phyloP scores from a whole-genome alignment of 305 asterid species.

The Lippia alba region DNA sequence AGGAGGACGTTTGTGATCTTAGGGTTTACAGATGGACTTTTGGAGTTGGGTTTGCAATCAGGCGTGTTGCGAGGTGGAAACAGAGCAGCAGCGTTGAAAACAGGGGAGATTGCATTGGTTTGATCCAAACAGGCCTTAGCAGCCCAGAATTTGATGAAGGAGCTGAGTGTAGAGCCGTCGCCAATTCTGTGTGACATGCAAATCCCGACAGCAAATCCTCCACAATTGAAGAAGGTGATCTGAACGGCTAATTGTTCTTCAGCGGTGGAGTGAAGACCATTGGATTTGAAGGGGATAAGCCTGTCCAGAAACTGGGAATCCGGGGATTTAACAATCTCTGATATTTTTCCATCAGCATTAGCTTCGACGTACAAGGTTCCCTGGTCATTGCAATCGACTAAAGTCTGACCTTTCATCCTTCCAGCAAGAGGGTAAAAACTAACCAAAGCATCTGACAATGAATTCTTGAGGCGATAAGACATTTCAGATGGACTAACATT shows the following conservation, averaged over 20 bases:
- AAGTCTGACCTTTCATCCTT: constrained; percentile 42
- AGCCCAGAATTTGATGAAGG: constrained; percentile 48
- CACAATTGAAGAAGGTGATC: constrained; percentile 42
- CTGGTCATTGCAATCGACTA: constrained; percentile 48
- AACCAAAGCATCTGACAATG: constrained; percentile 43
- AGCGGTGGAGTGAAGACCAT: constrained; percentile 28
- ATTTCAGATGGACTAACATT: constrained; percentile 30
- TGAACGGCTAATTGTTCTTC: constrained; percentile 46
- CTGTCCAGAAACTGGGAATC: constrained; percentile 29
- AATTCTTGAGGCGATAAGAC: constrained; percentile 35
- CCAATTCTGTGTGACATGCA: constrained; percentile 51
- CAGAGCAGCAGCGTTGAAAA: constrained; percentile 38
- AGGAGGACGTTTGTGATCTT: constrained; percentile 19
- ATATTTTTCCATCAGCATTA: constrained; percentile 29
- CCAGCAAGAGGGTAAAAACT: constrained; percentile 55
- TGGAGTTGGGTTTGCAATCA: constrained; percentile 28
- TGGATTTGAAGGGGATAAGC: constrained; percentile 38
- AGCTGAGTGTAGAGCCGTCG: constrained; percentile 39
- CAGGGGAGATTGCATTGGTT: constrained; percentile 23
- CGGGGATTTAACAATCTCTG: constrained; percentile 32
- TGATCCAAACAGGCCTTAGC: constrained; percentile 26
- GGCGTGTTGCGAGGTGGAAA: constrained; percentile 45
- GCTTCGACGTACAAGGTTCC: constrained; percentile 48
- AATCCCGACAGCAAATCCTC: constrained; percentile 50
- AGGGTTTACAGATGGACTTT: constrained; percentile 31